A percentile compares a stretch with the other conserved stretches of the same genome.
Evolutionary conservation across 2,329 filamentous ascomycete species (phyloP).

Genomic region (Apiospora kogelbergensis): DNA sequence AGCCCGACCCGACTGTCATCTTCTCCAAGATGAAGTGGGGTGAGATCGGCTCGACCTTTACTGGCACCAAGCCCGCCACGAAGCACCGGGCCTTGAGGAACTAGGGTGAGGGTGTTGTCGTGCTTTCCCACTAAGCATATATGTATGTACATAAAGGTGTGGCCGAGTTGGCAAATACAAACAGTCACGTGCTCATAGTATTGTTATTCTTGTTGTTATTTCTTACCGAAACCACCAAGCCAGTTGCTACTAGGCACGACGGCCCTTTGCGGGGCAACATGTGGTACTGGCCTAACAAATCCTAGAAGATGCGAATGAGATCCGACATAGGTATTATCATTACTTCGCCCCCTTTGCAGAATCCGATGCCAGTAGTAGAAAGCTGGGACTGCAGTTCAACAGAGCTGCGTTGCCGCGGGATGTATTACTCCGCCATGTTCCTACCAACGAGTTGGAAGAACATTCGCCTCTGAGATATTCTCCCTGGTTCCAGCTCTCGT

Average conservation of each 20-base stretch:
- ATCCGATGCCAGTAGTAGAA: not conserved
- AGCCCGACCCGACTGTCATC: slow-evolving; percentile 48
- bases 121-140: not conserved
- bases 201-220: not conserved
- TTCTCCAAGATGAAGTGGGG: slow-evolving; percentile 59
- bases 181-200: not conserved
- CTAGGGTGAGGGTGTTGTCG: not conserved
- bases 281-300: too few species aligned
- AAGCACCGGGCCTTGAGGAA: not conserved
- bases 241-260: too few species aligned
- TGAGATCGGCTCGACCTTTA: slow-evolving; percentile 51
- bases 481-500: too few species aligned
- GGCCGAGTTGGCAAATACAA: not conserved
- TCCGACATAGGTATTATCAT: not conserved
- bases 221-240: too few species aligned
- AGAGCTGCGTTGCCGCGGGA: not conserved
- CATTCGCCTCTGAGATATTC: not conserved
- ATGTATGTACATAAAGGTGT: not conserved
- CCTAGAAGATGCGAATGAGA: too few species aligned
- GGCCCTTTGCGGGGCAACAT: too few species aligned
- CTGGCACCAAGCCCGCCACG: not conserved
- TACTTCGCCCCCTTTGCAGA: not conserved
- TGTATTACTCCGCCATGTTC: not conserved
- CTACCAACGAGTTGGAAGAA: not conserved
- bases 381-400: not conserved